Percentiles rank a stretch among this genome's conserved stretches.
Conservation (phyloP, 2,329 filamentous ascomycete species). For the Periconia sp. region DNA sequence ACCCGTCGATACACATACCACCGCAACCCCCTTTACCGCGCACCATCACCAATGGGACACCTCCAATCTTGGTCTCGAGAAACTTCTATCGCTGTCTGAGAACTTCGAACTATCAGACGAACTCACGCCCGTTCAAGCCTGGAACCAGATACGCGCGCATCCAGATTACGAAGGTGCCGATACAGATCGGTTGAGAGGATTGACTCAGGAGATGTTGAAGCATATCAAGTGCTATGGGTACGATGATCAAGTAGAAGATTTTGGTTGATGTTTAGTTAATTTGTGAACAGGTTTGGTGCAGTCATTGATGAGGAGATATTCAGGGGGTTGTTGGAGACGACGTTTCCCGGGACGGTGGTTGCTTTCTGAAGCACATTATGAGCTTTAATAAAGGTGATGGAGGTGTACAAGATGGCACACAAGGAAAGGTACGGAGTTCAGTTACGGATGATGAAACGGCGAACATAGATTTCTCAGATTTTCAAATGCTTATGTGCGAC, state of each 20-base stretch:
- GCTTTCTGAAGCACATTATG: no score
- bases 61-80: conserved; percentile 20
- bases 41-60: conserved; percentile 12
- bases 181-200: conserved; percentile 18
- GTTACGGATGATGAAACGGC: no score
- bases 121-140: conserved; percentile 45
- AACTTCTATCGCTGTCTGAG: conserved; percentile 21
- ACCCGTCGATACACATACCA: conserved; percentile 5
- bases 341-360: conserved; percentile 10
- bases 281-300: conserved; percentile 20
- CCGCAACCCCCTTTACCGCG: conserved; percentile 8
- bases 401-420: no score
- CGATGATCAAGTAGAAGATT: background rate
- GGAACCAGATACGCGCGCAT: conserved; percentile 36
- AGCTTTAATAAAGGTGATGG: no score
- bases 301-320: conserved; percentile 22
- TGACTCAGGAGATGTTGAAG: conserved; percentile 29
- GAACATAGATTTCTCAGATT: no score
- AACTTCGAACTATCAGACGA: conserved; percentile 28
- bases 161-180: conserved; percentile 26
- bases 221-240: conserved; percentile 43
- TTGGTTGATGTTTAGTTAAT: conserved; percentile 6
- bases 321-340: conserved; percentile 11
- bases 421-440: no score
- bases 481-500: no score